phyloP scores from a whole-genome alignment of 495 filamentous ascomycete species.

The Penicillium crystallinum region DNA sequence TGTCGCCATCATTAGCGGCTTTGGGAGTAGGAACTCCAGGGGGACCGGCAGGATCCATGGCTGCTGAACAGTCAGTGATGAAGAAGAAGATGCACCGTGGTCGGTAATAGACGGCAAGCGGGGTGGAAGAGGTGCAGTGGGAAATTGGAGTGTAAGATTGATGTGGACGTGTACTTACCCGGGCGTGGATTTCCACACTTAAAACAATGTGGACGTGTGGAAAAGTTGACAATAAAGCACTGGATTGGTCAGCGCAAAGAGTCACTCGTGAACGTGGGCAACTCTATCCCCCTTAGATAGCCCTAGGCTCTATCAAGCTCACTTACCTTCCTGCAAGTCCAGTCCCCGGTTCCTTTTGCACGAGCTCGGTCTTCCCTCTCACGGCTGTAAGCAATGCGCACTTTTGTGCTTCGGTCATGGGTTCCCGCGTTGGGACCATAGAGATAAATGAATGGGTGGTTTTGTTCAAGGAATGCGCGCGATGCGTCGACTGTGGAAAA shows the following conservation, averaged over 20 bases:
- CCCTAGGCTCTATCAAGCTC: not conserved
- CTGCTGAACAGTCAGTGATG: conserved; percentile 17
- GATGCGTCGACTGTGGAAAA: conserved; percentile 58
- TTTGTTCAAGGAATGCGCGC: conserved; percentile 58
- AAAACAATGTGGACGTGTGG: conserved; percentile 64
- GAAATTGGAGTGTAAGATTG: not conserved
- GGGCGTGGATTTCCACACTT: conserved; percentile 67
- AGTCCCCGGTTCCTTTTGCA: conserved; percentile 60
- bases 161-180: conserved; percentile 44
- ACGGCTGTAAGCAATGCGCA: conserved; percentile 54
- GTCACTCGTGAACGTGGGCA: no score
- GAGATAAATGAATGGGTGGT: conserved; percentile 59
- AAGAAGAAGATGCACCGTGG: no score
- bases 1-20: conserved; percentile 65
- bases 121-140: not conserved
- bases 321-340: conserved; percentile 68
- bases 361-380: conserved; percentile 52
- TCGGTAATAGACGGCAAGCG: no score
- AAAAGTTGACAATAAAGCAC: conserved; percentile 71
- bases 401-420: conserved; percentile 51
- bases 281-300: not conserved
- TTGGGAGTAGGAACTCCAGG: conserved; percentile 32
- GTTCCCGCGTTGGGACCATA: conserved; percentile 42
- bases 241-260: conserved; percentile 27
- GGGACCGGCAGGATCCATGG: conserved; percentile 21